A percentile compares a stretch with the other conserved stretches of the same genome.
These are phyloP conservation scores for Stereum hirsutum DNA, from an alignment of 1,284 basidiomycete genomes.

Conservation along the genomic window DNA sequence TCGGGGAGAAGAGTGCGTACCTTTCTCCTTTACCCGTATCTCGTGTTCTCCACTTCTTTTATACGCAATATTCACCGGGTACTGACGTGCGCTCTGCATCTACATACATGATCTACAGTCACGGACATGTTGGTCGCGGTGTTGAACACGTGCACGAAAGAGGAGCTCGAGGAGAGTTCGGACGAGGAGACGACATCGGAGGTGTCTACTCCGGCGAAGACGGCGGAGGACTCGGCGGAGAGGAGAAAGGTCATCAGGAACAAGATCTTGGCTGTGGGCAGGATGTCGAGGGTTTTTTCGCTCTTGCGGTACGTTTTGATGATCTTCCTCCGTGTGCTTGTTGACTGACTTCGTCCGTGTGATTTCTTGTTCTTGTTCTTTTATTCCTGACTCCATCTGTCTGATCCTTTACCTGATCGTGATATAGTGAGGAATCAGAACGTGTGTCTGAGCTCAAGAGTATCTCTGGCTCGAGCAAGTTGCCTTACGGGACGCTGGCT, in stretches of 20 bases:
- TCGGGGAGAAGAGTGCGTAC: constrained; percentile 62
- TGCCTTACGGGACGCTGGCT: constrained; percentile 85
- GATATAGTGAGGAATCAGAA: constrained; percentile 88
- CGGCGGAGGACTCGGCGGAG: constrained; percentile 34
- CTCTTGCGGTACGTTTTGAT: constrained; percentile 71
- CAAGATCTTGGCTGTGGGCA: constrained; percentile 97
- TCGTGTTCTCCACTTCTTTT: not conserved
- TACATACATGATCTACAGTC: constrained; percentile 35
- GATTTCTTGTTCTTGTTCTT: too few species aligned
- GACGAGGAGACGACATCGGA: constrained; percentile 45
- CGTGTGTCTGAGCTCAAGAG: constrained; percentile 95
- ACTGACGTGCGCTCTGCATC: too few species aligned
- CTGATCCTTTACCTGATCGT: constrained; percentile 1
- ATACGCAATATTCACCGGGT: too few species aligned
- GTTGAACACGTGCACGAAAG: constrained; percentile 89
- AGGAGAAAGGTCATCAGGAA: constrained; percentile 87
- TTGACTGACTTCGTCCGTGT: too few species aligned
- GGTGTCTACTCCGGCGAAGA: constrained; percentile 18
- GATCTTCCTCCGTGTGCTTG: too few species aligned
- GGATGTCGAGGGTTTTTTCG: constrained; percentile 95
- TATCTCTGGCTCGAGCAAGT: constrained; percentile 67
- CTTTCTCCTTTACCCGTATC: not conserved
- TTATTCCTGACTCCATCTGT: not conserved
- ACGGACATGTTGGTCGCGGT: constrained; percentile 96
- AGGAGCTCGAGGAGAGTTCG: constrained; percentile 84